A percentile compares a stretch with the other conserved stretches of the same genome.
Evolutionary conservation across 345 rosid species (phyloP).

Genomic region (Eucalyptus brandiana): DNA sequence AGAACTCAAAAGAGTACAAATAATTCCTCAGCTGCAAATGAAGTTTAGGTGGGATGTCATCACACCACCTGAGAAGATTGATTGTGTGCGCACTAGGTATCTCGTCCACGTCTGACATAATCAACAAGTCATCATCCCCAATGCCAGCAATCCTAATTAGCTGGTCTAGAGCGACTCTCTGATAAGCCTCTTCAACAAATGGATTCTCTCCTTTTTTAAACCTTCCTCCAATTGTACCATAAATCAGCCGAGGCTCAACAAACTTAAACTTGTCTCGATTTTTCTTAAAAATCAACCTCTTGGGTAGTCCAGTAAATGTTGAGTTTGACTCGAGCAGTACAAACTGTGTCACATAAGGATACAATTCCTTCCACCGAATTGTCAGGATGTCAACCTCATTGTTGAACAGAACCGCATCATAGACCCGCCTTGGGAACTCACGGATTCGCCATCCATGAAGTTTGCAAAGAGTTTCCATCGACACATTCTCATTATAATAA

Average conservation of each 20-base stretch:
- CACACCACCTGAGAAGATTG: slow-evolving; percentile 22
- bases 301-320: slow-evolving; percentile 13
- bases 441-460: slow-evolving; percentile 19
- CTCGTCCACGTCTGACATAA: slow-evolving; percentile 26
- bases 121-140: slow-evolving; percentile 17
- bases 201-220: slow-evolving; percentile 19
- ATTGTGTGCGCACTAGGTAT: slow-evolving; percentile 20
- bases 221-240: slow-evolving; percentile 13
- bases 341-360: slow-evolving; percentile 15
- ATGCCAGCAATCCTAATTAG: slow-evolving; percentile 16
- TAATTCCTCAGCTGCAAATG: slow-evolving; percentile 15
- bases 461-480: slow-evolving; percentile 17
- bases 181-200: slow-evolving; percentile 18
- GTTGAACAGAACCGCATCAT: slow-evolving; percentile 16
- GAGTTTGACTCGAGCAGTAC: slow-evolving; percentile 19
- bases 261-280: slow-evolving; percentile 8
- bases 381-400: slow-evolving; percentile 17
- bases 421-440: slow-evolving; percentile 16
- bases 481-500: slow-evolving; percentile 13
- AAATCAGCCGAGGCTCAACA: slow-evolving; percentile 10
- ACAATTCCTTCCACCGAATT: slow-evolving; percentile 16
- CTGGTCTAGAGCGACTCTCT: slow-evolving; percentile 17
- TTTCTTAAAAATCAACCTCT: slow-evolving; percentile 1
- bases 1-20: slow-evolving; percentile 18
- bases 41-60: slow-evolving; percentile 9